Conservation (phyloP, 768 basidiomycete genomes). For the Mycena chlorophos region DNA sequence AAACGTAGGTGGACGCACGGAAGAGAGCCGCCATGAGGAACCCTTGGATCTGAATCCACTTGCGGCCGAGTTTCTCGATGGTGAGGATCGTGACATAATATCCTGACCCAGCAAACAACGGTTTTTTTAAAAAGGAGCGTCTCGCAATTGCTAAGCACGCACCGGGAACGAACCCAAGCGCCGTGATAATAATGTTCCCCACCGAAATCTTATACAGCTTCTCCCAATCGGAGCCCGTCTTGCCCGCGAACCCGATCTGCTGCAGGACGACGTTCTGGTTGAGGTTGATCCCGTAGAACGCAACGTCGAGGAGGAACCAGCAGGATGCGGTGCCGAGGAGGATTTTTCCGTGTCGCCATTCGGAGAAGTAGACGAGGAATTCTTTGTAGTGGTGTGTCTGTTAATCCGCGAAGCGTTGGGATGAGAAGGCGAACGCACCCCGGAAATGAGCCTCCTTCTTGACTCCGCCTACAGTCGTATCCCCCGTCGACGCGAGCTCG, state of each 20-base stretch:
- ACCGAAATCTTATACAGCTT: slow-evolving; percentile 66
- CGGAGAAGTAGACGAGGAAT: slow-evolving; percentile 65
- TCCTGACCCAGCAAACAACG: too few species aligned
- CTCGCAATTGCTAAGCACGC: not conserved
- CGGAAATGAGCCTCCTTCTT: slow-evolving; percentile 53
- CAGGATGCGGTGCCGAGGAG: slow-evolving; percentile 66
- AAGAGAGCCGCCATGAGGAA: slow-evolving; percentile 72
- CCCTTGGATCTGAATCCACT: slow-evolving; percentile 74
- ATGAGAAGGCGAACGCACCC: slow-evolving; percentile 33
- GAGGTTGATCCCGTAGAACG: slow-evolving; percentile 75
- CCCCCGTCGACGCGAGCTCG: slow-evolving; percentile 1
- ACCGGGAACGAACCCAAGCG: slow-evolving; percentile 75
- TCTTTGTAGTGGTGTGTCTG: slow-evolving; percentile 36
- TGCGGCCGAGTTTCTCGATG: slow-evolving; percentile 73
- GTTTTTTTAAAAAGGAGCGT: not conserved
- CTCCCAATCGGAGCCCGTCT: slow-evolving; percentile 56
- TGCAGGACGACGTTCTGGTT: slow-evolving; percentile 80
- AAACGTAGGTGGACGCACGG: slow-evolving; percentile 38
- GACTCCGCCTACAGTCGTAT: slow-evolving; percentile 23
- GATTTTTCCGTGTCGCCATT: slow-evolving; percentile 69
- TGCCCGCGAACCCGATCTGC: slow-evolving; percentile 68
- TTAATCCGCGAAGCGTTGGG: not conserved
- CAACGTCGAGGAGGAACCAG: slow-evolving; percentile 79
- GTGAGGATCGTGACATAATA: slow-evolving; percentile 70
- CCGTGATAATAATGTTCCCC: slow-evolving; percentile 65